A percentile compares a stretch with the other conserved stretches of the same genome.
These are phyloP conservation scores for Microcyclospora tardicrescens DNA, from an alignment of 2,329 filamentous ascomycete genomes.

Conservation along the genomic window DNA sequence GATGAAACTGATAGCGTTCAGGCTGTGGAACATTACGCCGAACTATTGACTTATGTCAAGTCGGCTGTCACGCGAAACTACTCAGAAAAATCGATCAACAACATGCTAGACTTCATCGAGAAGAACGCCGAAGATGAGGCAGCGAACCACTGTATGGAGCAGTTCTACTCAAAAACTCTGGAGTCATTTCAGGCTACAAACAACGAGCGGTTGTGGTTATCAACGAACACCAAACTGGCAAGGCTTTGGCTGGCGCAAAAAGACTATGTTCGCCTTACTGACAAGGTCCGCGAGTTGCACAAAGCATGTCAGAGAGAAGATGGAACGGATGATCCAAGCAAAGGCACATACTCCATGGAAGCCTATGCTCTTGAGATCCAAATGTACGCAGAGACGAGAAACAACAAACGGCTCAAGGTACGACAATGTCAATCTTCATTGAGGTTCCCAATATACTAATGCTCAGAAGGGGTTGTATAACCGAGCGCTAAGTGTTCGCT, in stretches of 20 bases:
- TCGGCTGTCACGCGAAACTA: slow-evolving; percentile 95
- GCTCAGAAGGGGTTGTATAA: slow-evolving; percentile 59
- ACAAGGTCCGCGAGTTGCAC: slow-evolving; percentile 80
- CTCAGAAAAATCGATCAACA: slow-evolving; percentile 98
- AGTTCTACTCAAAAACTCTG: slow-evolving; percentile 88
- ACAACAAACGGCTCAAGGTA: slow-evolving; percentile 90
- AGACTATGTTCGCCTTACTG: slow-evolving; percentile 66
- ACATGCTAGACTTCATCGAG: slow-evolving; percentile 96
- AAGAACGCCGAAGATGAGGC: slow-evolving; percentile 65
- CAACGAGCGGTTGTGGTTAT: slow-evolving; percentile 92
- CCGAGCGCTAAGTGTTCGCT: slow-evolving; percentile 78
- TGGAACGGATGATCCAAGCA: slow-evolving; percentile 80
- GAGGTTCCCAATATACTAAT: slow-evolving; percentile 5
- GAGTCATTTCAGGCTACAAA: slow-evolving; percentile 94
- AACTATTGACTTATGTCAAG: slow-evolving; percentile 94
- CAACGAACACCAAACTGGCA: slow-evolving; percentile 94
- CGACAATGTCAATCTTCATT: slow-evolving; percentile 6
- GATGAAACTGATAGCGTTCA: slow-evolving; percentile 27
- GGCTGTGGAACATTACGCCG: slow-evolving; percentile 84
- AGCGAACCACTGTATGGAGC: slow-evolving; percentile 72
- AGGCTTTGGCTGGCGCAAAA: slow-evolving; percentile 84
- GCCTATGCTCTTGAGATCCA: slow-evolving; percentile 96
- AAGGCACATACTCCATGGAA: slow-evolving; percentile 91
- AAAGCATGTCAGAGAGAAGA: slow-evolving; percentile 77
- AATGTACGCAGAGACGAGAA: slow-evolving; percentile 93